Conservation (phyloP, 129 eudicot species). For the Saussurea involucrata region DNA sequence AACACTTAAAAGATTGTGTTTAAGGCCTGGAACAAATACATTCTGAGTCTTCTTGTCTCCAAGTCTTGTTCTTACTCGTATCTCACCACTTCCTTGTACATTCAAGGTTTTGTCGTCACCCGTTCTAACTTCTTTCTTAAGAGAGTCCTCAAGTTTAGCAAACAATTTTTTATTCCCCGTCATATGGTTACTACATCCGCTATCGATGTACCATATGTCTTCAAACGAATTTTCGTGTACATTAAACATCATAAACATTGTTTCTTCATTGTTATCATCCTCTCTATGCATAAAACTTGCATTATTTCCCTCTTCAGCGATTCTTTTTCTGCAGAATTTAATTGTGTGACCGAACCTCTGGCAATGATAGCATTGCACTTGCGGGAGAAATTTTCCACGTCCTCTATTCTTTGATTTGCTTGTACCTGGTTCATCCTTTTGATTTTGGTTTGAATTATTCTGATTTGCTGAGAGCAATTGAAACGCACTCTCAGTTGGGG, state of each 20-base stretch:
- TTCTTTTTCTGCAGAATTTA: not conserved
- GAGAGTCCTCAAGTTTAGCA: not conserved
- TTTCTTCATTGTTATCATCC: not conserved
- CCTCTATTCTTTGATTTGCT: not conserved
- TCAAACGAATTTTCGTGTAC: not conserved
- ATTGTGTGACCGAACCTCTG: not conserved
- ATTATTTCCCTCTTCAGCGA: not conserved
- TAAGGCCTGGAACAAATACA: not conserved
- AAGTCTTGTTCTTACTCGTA: not conserved
- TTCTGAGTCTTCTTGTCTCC: not conserved
- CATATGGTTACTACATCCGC: no score
- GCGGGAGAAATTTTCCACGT: not conserved
- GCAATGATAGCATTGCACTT: not conserved
- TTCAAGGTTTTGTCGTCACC: not conserved
- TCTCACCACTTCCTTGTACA: not conserved
- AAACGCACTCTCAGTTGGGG: no score
- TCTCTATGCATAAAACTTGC: not conserved
- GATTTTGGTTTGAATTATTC: not conserved
- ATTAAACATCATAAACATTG: not conserved
- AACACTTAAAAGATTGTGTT: not conserved
- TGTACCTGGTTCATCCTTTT: not conserved
- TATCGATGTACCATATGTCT: slow-evolving; percentile 8
- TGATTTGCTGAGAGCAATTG: not conserved
- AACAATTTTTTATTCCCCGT: slow-evolving; percentile 3
- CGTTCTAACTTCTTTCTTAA: not conserved